A percentile compares a stretch with the other conserved stretches of the same genome.
Conservation (phyloP, 352 stramenopile genomes). For the Pythium chondricola region DNA sequence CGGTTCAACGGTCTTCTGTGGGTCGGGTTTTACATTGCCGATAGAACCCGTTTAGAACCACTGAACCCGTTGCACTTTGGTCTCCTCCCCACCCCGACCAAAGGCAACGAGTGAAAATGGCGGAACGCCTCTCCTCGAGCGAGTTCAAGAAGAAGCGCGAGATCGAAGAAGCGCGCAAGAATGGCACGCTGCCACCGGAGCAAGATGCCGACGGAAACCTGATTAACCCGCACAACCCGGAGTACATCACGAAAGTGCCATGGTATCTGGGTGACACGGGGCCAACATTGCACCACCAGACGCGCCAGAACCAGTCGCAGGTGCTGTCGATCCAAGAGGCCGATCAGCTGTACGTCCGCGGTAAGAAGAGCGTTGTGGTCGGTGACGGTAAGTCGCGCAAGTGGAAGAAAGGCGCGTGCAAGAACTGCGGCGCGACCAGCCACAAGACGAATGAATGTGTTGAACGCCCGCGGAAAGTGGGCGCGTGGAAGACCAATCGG, state of each 20-base stretch:
- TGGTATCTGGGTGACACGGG: slow-evolving; percentile 97
- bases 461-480: slow-evolving; percentile 88
- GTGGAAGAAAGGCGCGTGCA: slow-evolving; percentile 89
- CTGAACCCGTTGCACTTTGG: too few species aligned
- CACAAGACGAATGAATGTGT: slow-evolving; percentile 92
- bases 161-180: slow-evolving; percentile 87
- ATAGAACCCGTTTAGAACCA: background rate
- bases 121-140: slow-evolving; percentile 68
- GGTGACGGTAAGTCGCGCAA: slow-evolving; percentile 32
- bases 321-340: slow-evolving; percentile 87
- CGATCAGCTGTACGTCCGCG: slow-evolving; percentile 70
- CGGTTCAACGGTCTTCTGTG: slow-evolving; percentile 1
- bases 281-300: slow-evolving; percentile 94
- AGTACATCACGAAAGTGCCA: slow-evolving; percentile 98
- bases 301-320: slow-evolving; percentile 87
- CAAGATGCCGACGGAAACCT: slow-evolving; percentile 92
- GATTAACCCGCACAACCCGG: slow-evolving; percentile 99
- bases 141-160: slow-evolving; percentile 88
- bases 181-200: slow-evolving; percentile 80
- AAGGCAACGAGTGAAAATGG: slow-evolving; percentile 29
- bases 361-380: slow-evolving; percentile 16
- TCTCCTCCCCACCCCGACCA: too few species aligned
- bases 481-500: slow-evolving; percentile 90
- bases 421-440: slow-evolving; percentile 92
- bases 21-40: background rate